Percentiles rank a stretch among this genome's conserved stretches.
Conservation (phyloP, 345 rosid species). For the Populus ilicifolia region DNA sequence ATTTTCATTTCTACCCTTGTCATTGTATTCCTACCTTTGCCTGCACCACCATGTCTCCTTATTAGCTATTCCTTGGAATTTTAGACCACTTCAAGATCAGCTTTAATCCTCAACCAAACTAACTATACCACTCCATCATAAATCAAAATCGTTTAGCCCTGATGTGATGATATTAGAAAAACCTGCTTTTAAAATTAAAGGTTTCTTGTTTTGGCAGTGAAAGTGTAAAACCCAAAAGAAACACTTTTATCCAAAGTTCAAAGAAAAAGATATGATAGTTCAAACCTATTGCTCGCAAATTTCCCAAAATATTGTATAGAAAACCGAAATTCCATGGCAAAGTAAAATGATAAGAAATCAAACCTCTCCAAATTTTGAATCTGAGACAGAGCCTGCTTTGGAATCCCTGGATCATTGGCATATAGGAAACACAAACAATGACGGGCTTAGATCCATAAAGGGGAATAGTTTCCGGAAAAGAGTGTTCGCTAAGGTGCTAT, state of each 20-base stretch:
- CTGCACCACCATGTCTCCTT: no score
- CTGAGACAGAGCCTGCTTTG: conserved; percentile 60
- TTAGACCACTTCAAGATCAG: background rate
- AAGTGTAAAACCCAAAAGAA: background rate
- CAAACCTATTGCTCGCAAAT: background rate
- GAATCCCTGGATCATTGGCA: conserved; percentile 54
- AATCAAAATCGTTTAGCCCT: background rate
- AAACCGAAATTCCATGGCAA: background rate
- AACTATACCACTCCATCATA: background rate
- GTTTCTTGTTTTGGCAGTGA: background rate
- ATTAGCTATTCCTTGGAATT: no score
- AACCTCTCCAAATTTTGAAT: conserved; percentile 95
- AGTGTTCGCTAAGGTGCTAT: background rate
- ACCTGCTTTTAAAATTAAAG: background rate
- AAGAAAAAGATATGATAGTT: background rate
- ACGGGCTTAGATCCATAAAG: conserved; percentile 6
- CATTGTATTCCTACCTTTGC: no score
- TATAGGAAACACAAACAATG: conserved; percentile 22
- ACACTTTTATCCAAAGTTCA: background rate
- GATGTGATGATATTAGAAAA: background rate
- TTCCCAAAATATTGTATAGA: no score
- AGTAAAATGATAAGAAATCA: conserved; percentile 21
- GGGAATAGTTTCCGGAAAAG: background rate
- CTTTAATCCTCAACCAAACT: background rate
- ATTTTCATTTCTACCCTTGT: no score